Conservation (phyloP, 1,284 basidiomycete genomes). For the Rugosomyces carneus region DNA sequence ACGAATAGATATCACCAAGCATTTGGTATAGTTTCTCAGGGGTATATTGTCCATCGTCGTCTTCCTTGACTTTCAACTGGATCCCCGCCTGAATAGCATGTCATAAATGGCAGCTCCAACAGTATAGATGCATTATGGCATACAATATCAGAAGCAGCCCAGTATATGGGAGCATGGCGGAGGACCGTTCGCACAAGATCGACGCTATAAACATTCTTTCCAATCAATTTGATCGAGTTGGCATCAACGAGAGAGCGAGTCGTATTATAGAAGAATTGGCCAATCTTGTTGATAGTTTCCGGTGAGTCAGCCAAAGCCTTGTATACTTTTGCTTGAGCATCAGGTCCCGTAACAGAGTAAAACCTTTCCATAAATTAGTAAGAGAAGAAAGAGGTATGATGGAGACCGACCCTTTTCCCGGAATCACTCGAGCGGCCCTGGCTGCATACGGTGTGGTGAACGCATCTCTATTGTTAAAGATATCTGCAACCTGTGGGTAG, state of each 20-base stretch:
- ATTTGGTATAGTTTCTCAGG: slow-evolving; percentile 56
- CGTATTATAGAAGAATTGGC: slow-evolving; percentile 54
- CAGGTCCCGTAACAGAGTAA: slow-evolving; percentile 44
- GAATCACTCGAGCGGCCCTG: slow-evolving; percentile 45
- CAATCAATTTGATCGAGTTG: slow-evolving; percentile 49
- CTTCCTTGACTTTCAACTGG: slow-evolving; percentile 54
- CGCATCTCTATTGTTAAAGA: slow-evolving; percentile 39
- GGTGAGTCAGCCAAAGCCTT: slow-evolving; percentile 40
- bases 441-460: slow-evolving; percentile 47
- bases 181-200: slow-evolving; percentile 72
- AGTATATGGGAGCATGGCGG: slow-evolving; percentile 58
- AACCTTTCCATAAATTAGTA: slow-evolving; percentile 49
- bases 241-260: slow-evolving; percentile 49
- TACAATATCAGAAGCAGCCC: slow-evolving; percentile 65
- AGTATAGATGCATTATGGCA: slow-evolving; percentile 17
- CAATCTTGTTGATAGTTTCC: slow-evolving; percentile 43
- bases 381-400: background rate
- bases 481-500: slow-evolving; percentile 47
- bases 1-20: slow-evolving; percentile 66
- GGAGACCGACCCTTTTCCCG: slow-evolving; percentile 49
- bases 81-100: slow-evolving; percentile 54
- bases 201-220: slow-evolving; percentile 43
- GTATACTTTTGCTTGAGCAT: slow-evolving; percentile 45
- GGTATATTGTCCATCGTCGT: slow-evolving; percentile 53
- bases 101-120: background rate